Base-by-base conservation (phyloP, 495 filamentous ascomycete genomes). In the Penicillium steckii region DNA sequence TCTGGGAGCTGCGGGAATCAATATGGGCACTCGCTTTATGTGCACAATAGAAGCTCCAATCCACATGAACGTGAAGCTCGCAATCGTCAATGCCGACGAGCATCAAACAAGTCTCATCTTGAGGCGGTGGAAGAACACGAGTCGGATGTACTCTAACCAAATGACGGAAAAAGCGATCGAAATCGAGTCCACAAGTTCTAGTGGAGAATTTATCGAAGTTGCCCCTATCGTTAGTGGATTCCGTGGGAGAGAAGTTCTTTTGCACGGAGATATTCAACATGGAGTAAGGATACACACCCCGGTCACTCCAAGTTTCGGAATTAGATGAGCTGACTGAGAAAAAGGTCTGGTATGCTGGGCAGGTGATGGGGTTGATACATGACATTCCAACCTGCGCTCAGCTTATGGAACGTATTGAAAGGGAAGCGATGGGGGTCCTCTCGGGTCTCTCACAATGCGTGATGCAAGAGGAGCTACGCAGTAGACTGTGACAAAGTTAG, bases 1-100 rank as follows among this genome's bases (percentile, higher is more conserved):
- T 22, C 81, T 98, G 12, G 94, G 94, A 4, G 94, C 94, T 0
- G 91, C 92, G 68, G 94, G 94, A 50, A 89, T 97, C 67, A 98
- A 98, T 71, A 80, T 95, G 91, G 91, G 90, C 38, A 97, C 91
- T 8, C 79, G 91, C 18, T 96, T 97, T 72, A 91, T 96, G 85
- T 90, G 87, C 72, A 97, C 92, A 4, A 80, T 92, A 8, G 92
- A 97, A 67, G 85, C 89, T 37, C 94, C 94, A 1, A 91, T 98
- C 48, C 94, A 98, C 73, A 67, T 84, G 38, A 95, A 95, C 47
- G 87, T 98, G 69, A 98, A 98, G 77, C 79, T 91, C 68, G 80
- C 88, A 57, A 98, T 97, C 64, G 91, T 97, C 30, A 79, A 84
- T 44, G 88, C 93, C 3, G 77, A 89, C 52, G 94, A 98, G 77